phyloP scores from a whole-genome alignment of 768 basidiomycete species.

The Pleurotus pulmonarius region DNA sequence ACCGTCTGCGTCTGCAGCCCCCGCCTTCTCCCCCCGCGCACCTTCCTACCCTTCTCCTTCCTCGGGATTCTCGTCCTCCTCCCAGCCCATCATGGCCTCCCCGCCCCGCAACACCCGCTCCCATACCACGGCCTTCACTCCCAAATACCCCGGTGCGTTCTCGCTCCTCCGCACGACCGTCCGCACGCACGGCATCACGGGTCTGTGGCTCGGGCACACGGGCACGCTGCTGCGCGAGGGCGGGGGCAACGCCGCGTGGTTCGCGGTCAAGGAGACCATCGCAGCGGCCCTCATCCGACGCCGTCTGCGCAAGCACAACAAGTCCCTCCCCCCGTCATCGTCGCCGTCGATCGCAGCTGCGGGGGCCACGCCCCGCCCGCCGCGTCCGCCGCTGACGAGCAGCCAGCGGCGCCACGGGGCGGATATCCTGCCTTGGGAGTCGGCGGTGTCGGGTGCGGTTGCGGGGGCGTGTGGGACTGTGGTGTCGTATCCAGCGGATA shows the following conservation, averaged over 20 bases:
- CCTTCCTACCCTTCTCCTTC: slow-evolving; percentile 11
- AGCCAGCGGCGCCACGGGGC: slow-evolving; percentile 21
- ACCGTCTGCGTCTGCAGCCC: slow-evolving; percentile 9
- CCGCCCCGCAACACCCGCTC: slow-evolving; percentile 11
- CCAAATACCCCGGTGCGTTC: slow-evolving; percentile 62
- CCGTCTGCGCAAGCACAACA: slow-evolving; percentile 25
- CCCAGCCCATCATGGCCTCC: slow-evolving; percentile 12
- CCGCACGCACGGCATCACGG: slow-evolving; percentile 65
- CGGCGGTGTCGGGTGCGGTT: slow-evolving; percentile 80
- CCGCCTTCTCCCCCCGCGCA: slow-evolving; percentile 9
- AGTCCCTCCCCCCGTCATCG: background rate
- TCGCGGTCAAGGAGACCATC: slow-evolving; percentile 80
- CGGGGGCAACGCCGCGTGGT: slow-evolving; percentile 90
- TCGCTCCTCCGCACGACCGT: slow-evolving; percentile 62
- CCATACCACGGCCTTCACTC: slow-evolving; percentile 10
- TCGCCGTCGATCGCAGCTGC: slow-evolving; percentile 12
- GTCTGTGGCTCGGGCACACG: slow-evolving; percentile 96
- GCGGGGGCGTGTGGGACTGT: slow-evolving; percentile 86
- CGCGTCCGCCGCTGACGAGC: slow-evolving; percentile 23
- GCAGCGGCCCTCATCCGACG: slow-evolving; percentile 56
- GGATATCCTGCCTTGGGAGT: slow-evolving; percentile 69
- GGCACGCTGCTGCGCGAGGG: slow-evolving; percentile 93
- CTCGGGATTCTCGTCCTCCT: slow-evolving; percentile 7
- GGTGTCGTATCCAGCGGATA: slow-evolving; percentile 93
- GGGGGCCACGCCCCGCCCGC: slow-evolving; percentile 9